Conservation (phyloP, 495 filamentous ascomycete genomes). For the Opeltia flavorubescens region DNA sequence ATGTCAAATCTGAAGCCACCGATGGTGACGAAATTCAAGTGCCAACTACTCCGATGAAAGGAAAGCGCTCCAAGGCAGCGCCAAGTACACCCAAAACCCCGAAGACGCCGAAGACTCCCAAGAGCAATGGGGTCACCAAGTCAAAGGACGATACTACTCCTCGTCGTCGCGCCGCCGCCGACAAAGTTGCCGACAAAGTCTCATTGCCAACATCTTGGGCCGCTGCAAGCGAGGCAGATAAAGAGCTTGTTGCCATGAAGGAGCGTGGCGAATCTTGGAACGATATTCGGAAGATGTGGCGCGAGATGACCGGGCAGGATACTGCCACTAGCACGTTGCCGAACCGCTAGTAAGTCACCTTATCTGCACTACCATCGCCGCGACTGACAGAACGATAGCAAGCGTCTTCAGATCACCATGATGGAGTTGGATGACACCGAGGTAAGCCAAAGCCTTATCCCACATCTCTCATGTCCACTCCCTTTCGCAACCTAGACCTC, state of each 20-base stretch:
- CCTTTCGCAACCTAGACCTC: background rate
- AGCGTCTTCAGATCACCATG: conserved; percentile 11
- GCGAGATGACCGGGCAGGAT: conserved; percentile 8
- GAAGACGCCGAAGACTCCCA: background rate
- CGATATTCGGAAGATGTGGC: conserved; percentile 7
- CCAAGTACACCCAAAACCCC: background rate
- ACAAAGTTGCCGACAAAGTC: background rate
- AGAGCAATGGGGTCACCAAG: background rate
- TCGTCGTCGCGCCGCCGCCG: background rate
- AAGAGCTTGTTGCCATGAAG: conserved; percentile 12
- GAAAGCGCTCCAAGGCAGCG: background rate
- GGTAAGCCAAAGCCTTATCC: conserved; percentile 3
- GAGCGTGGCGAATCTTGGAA: conserved; percentile 6
- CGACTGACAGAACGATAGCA: background rate
- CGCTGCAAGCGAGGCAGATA: conserved; percentile 8
- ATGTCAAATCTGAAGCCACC: background rate
- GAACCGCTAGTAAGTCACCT: conserved; percentile 4
- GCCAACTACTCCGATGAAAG: background rate
- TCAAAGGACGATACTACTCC: background rate
- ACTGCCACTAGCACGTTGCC: conserved; percentile 9
- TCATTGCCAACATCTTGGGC: conserved; percentile 8
- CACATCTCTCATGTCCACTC: background rate
- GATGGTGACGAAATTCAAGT: background rate
- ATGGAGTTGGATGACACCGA: conserved; percentile 10
- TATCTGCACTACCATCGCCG: background rate